A percentile compares a stretch with the other conserved stretches of the same genome.
Conservation (phyloP, 768 basidiomycete species). For the Favolaschia claudopus region DNA sequence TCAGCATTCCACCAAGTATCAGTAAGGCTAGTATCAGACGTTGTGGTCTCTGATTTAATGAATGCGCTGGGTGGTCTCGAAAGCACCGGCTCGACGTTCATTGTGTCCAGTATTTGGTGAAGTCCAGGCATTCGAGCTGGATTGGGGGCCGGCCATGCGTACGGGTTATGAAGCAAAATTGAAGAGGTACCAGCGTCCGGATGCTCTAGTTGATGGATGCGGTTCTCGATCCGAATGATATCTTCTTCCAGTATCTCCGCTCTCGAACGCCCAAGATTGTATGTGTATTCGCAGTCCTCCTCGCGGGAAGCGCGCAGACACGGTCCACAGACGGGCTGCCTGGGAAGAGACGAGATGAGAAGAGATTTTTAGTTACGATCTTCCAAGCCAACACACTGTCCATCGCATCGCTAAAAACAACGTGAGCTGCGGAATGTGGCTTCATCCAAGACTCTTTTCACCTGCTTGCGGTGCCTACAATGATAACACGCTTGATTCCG, state of each 20-base stretch:
- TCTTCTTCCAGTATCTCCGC: constrained; percentile 50
- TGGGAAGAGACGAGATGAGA: not conserved
- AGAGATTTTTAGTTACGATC: no score
- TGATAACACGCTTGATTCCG: no score
- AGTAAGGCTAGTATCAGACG: not conserved
- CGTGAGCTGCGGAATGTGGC: no score
- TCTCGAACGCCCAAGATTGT: constrained; percentile 44
- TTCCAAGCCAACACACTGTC: constrained; percentile 17
- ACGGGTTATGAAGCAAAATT: constrained; percentile 36
- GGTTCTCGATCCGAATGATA: constrained; percentile 42
- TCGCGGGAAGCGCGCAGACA: constrained; percentile 43
- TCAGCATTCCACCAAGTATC: constrained; percentile 9
- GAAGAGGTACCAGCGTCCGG: constrained; percentile 21
- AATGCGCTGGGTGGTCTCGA: not conserved
- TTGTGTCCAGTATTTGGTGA: not conserved
- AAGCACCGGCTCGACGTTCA: not conserved
- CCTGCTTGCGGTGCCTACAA: no score
- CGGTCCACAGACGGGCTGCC: constrained; percentile 48
- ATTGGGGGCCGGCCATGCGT: constrained; percentile 13
- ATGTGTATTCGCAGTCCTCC: constrained; percentile 56
- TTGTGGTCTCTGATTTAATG: not conserved
- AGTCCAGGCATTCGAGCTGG: not conserved
- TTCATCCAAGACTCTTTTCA: no score
- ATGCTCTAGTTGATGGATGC: constrained; percentile 44
- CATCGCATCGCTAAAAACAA: constrained; percentile 25